Evolutionary conservation across 176 grass and related monocot genomes (phyloP).

Genomic region (Zoysia japonica): DNA sequence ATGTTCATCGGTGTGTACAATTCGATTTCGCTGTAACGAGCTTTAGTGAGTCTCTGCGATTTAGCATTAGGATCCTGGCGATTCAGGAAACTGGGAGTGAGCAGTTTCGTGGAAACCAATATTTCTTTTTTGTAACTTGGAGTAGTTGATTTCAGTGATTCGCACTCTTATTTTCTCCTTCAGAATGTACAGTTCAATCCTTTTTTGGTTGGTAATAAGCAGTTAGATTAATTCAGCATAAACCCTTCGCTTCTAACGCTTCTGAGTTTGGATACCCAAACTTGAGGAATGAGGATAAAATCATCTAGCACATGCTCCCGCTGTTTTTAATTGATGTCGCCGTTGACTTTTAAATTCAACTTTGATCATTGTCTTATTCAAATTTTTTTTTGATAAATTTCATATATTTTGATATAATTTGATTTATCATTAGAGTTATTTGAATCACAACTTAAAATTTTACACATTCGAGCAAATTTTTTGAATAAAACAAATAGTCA

Average conservation of each 20-base stretch:
- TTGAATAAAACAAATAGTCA: no score
- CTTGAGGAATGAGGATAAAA: slow-evolving; percentile 9
- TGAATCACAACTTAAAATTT: no score
- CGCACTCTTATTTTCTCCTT: background rate
- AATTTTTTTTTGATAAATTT: no score
- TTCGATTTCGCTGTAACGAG: background rate
- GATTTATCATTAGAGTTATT: no score
- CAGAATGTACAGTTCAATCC: background rate
- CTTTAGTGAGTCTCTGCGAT: background rate
- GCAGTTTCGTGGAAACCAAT: background rate
- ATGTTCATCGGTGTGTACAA: background rate
- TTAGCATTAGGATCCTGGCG: background rate
- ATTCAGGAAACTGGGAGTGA: background rate
- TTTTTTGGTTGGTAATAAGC: background rate
- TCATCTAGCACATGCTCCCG: background rate
- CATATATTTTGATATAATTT: no score
- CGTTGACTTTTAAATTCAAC: no score
- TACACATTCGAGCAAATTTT: no score
- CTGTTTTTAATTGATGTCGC: no score
- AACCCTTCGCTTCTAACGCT: background rate
- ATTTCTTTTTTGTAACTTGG: background rate
- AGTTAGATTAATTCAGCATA: slow-evolving; percentile 2
- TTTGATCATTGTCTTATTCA: no score
- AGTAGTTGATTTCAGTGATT: background rate
- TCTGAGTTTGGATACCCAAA: background rate